Evolutionary conservation across 164 flowering plant genomes (phyloP).

Genomic region (Platanus orientalis): DNA sequence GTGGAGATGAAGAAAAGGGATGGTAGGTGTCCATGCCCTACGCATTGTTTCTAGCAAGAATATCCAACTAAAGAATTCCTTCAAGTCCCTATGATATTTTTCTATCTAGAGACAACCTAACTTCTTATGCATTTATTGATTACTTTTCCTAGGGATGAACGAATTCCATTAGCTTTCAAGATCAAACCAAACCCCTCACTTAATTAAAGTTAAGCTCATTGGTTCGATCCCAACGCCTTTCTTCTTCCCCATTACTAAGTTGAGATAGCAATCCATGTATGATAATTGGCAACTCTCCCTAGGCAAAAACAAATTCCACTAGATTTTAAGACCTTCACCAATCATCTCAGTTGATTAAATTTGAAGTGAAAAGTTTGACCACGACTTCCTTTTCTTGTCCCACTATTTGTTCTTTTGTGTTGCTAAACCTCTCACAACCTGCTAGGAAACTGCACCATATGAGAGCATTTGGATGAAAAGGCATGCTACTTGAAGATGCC

Average conservation of each 20-base stretch:
- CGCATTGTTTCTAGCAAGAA: not conserved
- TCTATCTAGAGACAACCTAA: not conserved
- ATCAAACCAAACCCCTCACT: not conserved
- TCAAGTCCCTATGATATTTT: not conserved
- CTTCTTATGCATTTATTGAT: not conserved
- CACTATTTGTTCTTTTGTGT: slow-evolving; percentile 6
- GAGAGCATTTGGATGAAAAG: slow-evolving; percentile 56
- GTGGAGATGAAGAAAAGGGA: not conserved
- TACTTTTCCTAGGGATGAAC: not conserved
- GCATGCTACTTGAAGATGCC: slow-evolving; percentile 54
- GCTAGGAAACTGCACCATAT: slow-evolving; percentile 74
- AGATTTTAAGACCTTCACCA: not conserved
- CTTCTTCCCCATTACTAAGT: slow-evolving; percentile 1
- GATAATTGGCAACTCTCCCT: not conserved
- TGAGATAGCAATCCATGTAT: not conserved
- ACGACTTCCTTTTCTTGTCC: not conserved
- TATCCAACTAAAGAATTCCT: not conserved
- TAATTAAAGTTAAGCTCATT: not conserved
- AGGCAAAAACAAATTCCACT: not conserved
- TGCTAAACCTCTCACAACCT: slow-evolving; percentile 41
- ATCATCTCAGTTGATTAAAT: not conserved
- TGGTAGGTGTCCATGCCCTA: not conserved
- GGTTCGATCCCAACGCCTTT: not conserved
- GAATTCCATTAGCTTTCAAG: not conserved
- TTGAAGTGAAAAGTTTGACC: not conserved